Percentiles rank a stretch among this genome's conserved stretches.
phyloP scores from a whole-genome alignment of 2,329 filamentous ascomycete genomes.

The Xylariaceae sp. region DNA sequence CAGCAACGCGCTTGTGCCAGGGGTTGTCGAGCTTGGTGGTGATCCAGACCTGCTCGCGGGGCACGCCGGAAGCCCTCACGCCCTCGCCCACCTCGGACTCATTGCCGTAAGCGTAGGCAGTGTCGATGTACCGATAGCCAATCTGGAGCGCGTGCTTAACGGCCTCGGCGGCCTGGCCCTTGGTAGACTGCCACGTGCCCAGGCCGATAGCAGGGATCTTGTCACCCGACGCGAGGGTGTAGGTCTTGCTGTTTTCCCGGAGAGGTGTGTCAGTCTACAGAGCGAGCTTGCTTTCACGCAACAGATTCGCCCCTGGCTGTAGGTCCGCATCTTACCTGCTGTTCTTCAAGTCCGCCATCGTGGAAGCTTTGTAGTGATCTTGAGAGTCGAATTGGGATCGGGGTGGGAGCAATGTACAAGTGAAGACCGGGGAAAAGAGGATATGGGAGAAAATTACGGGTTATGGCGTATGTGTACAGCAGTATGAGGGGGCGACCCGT shows the following conservation, averaged over 20 bases:
- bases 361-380: no score
- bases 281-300: no score
- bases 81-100: constrained; percentile 63
- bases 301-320: no score
- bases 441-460: no score
- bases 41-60: constrained; percentile 62
- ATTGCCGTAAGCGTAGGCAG: constrained; percentile 73
- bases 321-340: no score
- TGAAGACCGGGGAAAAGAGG: no score
- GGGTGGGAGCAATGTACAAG: no score
- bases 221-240: constrained; percentile 68
- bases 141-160: constrained; percentile 62
- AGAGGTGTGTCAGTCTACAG: constrained; percentile 1
- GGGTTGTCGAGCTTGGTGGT: constrained; percentile 82
- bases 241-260: constrained; percentile 45
- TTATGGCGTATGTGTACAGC: no score
- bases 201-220: constrained; percentile 73
- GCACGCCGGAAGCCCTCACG: constrained; percentile 58
- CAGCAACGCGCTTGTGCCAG: constrained; percentile 64
- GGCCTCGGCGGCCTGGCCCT: constrained; percentile 61
- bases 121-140: constrained; percentile 74
- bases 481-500: no score
- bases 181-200: constrained; percentile 74
- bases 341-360: no score
- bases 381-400: no score